Percentiles rank a stretch among this genome's conserved stretches.
Conservation (phyloP, 345 rosid genomes). For the Syzygium jambos region DNA sequence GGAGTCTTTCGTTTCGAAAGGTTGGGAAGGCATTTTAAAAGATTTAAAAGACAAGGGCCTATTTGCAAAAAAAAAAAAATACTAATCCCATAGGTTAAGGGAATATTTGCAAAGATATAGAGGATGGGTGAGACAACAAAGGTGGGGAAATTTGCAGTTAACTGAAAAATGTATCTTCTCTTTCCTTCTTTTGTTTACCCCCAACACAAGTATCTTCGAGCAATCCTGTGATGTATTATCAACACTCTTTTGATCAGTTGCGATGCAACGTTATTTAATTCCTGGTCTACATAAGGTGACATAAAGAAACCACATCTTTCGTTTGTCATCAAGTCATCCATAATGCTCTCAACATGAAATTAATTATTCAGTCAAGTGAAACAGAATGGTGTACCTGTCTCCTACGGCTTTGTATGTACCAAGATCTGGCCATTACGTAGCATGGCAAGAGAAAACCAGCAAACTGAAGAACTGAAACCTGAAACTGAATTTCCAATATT, state of each 20-base stretch:
- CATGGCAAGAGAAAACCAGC: conserved; percentile 58
- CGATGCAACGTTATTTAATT: not conserved
- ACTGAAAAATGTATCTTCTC: not conserved
- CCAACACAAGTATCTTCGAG: not conserved
- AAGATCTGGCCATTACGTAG: conserved; percentile 43
- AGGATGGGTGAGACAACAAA: not conserved
- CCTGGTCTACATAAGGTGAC: not conserved
- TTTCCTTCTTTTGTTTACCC: not conserved
- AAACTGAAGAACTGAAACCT: conserved; percentile 56
- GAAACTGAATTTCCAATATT: conserved; percentile 23
- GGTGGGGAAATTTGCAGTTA: not conserved
- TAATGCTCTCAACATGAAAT: not conserved
- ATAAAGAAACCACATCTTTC: not conserved
- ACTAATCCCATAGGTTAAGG: not conserved
- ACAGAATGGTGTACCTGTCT: conserved; percentile 7
- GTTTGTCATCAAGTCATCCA: not conserved
- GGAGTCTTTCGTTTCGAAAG: not conserved
- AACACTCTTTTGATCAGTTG: not conserved
- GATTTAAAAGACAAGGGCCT: not conserved
- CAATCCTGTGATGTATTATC: not conserved
- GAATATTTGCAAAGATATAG: not conserved
- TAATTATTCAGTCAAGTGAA: not conserved
- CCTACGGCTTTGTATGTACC: conserved; percentile 50
- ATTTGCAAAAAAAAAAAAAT: not conserved
- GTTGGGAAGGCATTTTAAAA: not conserved